Evolutionary conservation across 2,329 filamentous ascomycete genomes (phyloP), one percentile per base, ranked within the genome.

Genomic region (Trichoderma hamatum): DNA sequence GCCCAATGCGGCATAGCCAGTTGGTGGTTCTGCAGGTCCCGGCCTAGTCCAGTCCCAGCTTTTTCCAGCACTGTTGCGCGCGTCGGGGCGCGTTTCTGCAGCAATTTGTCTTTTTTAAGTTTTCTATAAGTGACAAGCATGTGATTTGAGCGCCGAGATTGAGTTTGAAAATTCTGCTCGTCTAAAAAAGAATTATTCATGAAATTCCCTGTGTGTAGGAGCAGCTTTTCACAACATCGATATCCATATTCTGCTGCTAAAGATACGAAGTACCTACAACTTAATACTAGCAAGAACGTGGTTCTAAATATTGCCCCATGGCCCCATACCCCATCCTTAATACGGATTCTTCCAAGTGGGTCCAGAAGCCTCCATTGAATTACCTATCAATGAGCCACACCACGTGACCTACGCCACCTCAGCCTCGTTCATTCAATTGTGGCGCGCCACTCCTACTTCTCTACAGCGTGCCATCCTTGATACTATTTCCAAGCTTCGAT

Each of bases 331-430:
- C 60, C 30, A 63, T 52, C 39, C 30, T 52, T 11, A 49, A 24
- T 49, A 49, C 30, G 46, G 9, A n/a, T 9, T 30, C 24, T 64
- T 64, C 46, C 11, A 64, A 19, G 61, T 52, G 46, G 32, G 24
- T 64, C 61, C 14, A 58, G 26, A n/a, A 46, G 28, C 16, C 51
- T 66, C 63, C 52, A 58, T 26, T 32, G 28, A 55, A 3, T 46
- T 76, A 75, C 71, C 73, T 76, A 76, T 72, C 73, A 75, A 76
- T 70, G 72, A 75, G 76, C 73, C 71, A 74, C 72, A 55, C 76
- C 39, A 79, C 76, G 76, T 79, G 77, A 79, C 6, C 9, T 3
- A 10, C 39, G 16, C 39, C 39, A 43, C 39, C 62, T 24, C 69
- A 72, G 70, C 70, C 74, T 73, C 71, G 71, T n/a, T n/a, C 39